Percentiles rank a stretch among this genome's conserved stretches.
These are phyloP conservation scores for Areca catechu DNA, from an alignment of 176 grass and related monocot species.

Conservation along the genomic window DNA sequence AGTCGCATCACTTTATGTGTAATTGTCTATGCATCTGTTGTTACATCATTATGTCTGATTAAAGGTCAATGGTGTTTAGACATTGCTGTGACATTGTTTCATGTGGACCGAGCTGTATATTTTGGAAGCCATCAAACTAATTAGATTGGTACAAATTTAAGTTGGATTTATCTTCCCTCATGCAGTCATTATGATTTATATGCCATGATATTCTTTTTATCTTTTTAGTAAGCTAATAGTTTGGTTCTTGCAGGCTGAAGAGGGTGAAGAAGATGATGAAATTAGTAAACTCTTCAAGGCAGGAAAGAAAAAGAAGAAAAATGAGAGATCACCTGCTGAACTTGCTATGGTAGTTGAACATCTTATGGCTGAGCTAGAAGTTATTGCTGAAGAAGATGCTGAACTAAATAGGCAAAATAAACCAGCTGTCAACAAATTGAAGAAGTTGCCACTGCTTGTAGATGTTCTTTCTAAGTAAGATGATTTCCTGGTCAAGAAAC, in stretches of 20 bases:
- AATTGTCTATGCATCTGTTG: no score
- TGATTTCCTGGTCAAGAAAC: not conserved
- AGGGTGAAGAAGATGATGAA: constrained; percentile 84
- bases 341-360: constrained; percentile 89
- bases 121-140: no score
- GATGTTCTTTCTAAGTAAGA: constrained; percentile 97
- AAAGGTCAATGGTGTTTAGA: no score
- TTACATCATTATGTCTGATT: no score
- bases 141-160: no score
- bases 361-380: constrained; percentile 90
- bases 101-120: no score
- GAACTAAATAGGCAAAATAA: constrained; percentile 85
- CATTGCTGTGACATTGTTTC: no score
- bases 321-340: constrained; percentile 71
- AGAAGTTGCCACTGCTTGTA: constrained; percentile 83
- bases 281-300: constrained; percentile 71
- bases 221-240: not conserved
- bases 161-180: no score
- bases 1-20: no score
- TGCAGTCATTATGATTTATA: not conserved
- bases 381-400: constrained; percentile 88
- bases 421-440: constrained; percentile 91
- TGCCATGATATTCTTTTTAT: no score
- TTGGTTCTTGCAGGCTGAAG: constrained; percentile 56
- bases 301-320: constrained; percentile 85